A percentile compares a stretch with the other conserved stretches of the same genome.
Conservation (phyloP, 371 early-diverging fungal genomes). For the Mortierella sp. region DNA sequence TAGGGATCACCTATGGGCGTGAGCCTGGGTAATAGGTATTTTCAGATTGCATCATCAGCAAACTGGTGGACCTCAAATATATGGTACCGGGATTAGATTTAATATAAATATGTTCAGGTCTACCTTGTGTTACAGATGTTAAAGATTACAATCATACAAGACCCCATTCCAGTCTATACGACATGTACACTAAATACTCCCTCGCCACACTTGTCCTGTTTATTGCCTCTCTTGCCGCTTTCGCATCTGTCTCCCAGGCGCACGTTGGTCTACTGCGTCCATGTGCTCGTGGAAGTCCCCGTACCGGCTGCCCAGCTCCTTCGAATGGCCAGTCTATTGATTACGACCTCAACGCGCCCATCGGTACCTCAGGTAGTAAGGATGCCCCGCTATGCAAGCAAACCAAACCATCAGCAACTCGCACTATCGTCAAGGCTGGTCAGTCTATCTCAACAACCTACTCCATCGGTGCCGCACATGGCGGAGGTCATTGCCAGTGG, state of each 20-base stretch:
- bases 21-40: neutral
- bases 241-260: slow-evolving; percentile 22
- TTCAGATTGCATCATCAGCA: neutral
- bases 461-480: slow-evolving; percentile 52
- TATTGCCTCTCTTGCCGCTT: neutral
- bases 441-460: slow-evolving; percentile 30
- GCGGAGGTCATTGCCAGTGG: slow-evolving; percentile 78
- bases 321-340: slow-evolving; percentile 38
- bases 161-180: neutral
- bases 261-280: slow-evolving; percentile 38
- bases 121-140: too few species aligned
- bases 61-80: too few species aligned
- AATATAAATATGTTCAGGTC: neutral
- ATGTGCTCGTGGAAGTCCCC: slow-evolving; percentile 34
- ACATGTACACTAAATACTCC: slow-evolving; percentile 1
- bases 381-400: slow-evolving; percentile 14
- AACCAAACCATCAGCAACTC: slow-evolving; percentile 10
- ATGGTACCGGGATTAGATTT: too few species aligned
- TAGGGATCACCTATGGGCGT: neutral
- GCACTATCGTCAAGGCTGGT: slow-evolving; percentile 16
- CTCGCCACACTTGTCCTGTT: neutral
- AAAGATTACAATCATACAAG: too few species aligned
- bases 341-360: slow-evolving; percentile 42
- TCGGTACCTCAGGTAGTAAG: slow-evolving; percentile 12
- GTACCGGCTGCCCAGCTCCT: slow-evolving; percentile 43